These are phyloP conservation scores for Leucosporidium scottii DNA, from an alignment of 768 basidiomycete genomes.

Conservation along the genomic window DNA sequence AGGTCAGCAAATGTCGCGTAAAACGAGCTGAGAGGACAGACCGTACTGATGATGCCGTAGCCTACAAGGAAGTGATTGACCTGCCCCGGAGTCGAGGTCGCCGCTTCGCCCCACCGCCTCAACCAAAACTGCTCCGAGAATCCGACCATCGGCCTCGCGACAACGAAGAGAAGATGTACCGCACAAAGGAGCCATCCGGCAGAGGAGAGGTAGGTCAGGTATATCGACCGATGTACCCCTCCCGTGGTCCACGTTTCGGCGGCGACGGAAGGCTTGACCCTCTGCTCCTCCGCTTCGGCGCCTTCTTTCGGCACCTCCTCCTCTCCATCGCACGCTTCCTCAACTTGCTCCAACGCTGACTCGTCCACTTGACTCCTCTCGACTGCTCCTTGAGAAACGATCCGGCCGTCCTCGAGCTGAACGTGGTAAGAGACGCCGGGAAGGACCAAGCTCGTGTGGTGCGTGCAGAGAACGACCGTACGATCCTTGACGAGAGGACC, in stretches of 20 bases:
- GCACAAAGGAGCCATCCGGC: conserved; percentile 13
- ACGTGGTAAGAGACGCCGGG: conserved; percentile 51
- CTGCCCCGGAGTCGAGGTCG: background rate
- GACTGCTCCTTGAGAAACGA: conserved; percentile 1
- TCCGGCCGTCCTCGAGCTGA: conserved; percentile 13
- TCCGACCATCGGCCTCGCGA: conserved; percentile 6
- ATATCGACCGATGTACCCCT: conserved; percentile 16
- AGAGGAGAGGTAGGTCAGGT: conserved; percentile 10
- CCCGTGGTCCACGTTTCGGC: conserved; percentile 20
- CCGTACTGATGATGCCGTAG: conserved; percentile 8
- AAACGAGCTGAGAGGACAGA: background rate
- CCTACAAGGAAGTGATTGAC: background rate
- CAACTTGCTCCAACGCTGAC: background rate
- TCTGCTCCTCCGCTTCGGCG: background rate
- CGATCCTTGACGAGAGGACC: conserved; percentile 68
- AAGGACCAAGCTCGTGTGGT: conserved; percentile 81
- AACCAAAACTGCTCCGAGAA: conserved; percentile 29
- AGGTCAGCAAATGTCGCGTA: background rate
- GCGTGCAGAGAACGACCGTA: conserved; percentile 81
- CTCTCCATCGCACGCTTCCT: background rate
- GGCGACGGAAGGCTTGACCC: background rate
- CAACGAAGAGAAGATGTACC: background rate
- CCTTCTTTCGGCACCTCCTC: background rate
- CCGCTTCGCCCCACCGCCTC: conserved; percentile 14
- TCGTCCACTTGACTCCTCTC: background rate